phyloP scores from a whole-genome alignment of 371 early-diverging fungal genomes.

The Circinella minor region DNA sequence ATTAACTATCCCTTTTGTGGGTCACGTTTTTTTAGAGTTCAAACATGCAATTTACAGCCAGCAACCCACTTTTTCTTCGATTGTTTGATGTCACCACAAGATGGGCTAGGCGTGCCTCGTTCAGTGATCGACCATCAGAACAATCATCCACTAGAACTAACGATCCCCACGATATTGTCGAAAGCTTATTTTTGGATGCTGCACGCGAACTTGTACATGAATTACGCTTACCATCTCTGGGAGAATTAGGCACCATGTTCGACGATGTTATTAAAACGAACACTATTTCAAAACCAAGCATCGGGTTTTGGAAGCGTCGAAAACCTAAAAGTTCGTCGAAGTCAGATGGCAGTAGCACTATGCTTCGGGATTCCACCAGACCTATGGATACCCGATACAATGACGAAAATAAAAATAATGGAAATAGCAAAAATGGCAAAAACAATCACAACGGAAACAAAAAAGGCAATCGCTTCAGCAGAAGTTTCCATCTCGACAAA shows the following conservation, averaged over 20 bases:
- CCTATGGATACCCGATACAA: background rate
- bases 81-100: conserved; percentile 15
- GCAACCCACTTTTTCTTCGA: conserved; percentile 20
- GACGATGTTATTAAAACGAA: conserved; percentile 38
- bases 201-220: conserved; percentile 35
- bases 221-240: conserved; percentile 23
- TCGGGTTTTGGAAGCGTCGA: conserved; percentile 1
- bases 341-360: background rate
- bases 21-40: conserved; percentile 2
- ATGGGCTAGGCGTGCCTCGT: conserved; percentile 22
- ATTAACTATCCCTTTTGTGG: background rate
- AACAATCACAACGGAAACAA: background rate
- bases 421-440: background rate
- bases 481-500: background rate
- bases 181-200: conserved; percentile 29
- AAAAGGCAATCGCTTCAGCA: background rate
- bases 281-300: conserved; percentile 17
- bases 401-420: background rate
- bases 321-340: background rate
- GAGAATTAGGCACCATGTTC: conserved; percentile 38
- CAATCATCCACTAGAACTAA: conserved; percentile 23
- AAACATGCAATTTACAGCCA: conserved; percentile 6
- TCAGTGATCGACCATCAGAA: conserved; percentile 16
- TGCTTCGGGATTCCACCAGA: background rate
- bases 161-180: conserved; percentile 17